Conservation (phyloP, 2,329 filamentous ascomycete genomes). For the Aspergillus unguis region DNA sequence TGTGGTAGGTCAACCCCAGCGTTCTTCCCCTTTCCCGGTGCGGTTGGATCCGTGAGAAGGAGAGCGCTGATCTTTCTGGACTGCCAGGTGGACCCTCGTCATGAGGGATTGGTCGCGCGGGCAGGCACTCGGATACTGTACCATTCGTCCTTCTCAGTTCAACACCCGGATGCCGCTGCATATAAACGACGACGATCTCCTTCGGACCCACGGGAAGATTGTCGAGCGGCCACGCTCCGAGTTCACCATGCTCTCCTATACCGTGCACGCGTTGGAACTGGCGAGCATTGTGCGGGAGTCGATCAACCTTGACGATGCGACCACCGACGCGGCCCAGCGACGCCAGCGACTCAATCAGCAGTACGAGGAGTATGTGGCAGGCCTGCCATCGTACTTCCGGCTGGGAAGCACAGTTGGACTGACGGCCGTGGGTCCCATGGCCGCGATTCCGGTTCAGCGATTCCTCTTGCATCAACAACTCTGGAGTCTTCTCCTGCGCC, state of each 20-base stretch:
- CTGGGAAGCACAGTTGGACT: background rate
- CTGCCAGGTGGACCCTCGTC: background rate
- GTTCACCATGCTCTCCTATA: background rate
- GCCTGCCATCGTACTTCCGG: background rate
- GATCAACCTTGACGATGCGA: background rate
- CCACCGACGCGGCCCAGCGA: background rate
- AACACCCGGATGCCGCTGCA: background rate
- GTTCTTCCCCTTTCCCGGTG: too few species aligned
- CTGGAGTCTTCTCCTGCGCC: background rate
- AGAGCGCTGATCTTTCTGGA: too few species aligned
- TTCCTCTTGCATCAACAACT: background rate
- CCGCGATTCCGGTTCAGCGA: background rate
- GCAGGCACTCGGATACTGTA: background rate
- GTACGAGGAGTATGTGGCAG: background rate
- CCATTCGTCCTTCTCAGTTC: background rate
- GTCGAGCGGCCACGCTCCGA: background rate
- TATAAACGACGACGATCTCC: background rate
- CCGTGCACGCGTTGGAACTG: background rate
- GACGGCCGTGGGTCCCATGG: background rate
- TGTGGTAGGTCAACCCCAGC: background rate
- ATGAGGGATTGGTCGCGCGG: background rate
- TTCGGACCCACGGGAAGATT: background rate
- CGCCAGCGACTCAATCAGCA: background rate
- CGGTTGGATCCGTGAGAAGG: too few species aligned
- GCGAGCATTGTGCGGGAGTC: background rate